A percentile compares a stretch with the other conserved stretches of the same genome.
Evolutionary conservation across 2,329 filamentous ascomycete species (phyloP).

Genomic region (Mycocentrospora acerina): DNA sequence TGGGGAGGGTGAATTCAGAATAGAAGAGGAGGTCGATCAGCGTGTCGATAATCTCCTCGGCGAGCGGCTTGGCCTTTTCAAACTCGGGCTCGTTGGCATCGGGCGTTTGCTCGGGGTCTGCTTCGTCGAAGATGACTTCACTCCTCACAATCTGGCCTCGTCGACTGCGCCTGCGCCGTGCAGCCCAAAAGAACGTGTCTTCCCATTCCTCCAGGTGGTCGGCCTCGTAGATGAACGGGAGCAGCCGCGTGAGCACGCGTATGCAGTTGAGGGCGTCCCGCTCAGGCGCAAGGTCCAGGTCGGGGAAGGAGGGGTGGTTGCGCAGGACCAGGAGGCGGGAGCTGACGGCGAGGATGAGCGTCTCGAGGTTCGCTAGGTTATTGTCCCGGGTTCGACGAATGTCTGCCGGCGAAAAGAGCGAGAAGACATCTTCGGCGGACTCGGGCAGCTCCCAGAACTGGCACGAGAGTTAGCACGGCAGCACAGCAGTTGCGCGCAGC

Average conservation of each 20-base stretch:
- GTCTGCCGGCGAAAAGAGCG: constrained; percentile 77
- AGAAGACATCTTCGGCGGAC: constrained; percentile 94
- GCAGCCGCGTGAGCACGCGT: constrained; percentile 80
- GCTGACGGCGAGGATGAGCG: constrained; percentile 79
- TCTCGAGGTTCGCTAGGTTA: constrained; percentile 85
- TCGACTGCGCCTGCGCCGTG: constrained; percentile 62
- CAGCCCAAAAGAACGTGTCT: constrained; percentile 87
- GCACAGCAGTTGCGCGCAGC: constrained; percentile 9
- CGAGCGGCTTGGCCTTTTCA: constrained; percentile 82
- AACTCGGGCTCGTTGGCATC: constrained; percentile 61
- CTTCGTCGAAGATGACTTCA: constrained; percentile 84
- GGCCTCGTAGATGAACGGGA: constrained; percentile 90
- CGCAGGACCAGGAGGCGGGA: constrained; percentile 79
- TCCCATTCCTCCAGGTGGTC: constrained; percentile 84
- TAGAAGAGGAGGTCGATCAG: constrained; percentile 89
- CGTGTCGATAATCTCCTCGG: constrained; percentile 89
- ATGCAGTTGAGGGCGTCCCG: constrained; percentile 93
- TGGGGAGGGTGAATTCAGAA: constrained; percentile 82
- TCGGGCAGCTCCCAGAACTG: constrained; percentile 98
- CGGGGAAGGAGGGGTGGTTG: constrained; percentile 88
- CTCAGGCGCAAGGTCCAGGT: constrained; percentile 79
- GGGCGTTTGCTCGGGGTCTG: constrained; percentile 54
- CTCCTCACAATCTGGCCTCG: constrained; percentile 51
- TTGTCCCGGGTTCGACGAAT: constrained; percentile 85
- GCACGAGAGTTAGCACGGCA: constrained; percentile 10